Percentiles rank a stretch among this genome's conserved stretches.
Conservation (phyloP, 1,284 basidiomycete species). For the Bjerkandera adusta region DNA sequence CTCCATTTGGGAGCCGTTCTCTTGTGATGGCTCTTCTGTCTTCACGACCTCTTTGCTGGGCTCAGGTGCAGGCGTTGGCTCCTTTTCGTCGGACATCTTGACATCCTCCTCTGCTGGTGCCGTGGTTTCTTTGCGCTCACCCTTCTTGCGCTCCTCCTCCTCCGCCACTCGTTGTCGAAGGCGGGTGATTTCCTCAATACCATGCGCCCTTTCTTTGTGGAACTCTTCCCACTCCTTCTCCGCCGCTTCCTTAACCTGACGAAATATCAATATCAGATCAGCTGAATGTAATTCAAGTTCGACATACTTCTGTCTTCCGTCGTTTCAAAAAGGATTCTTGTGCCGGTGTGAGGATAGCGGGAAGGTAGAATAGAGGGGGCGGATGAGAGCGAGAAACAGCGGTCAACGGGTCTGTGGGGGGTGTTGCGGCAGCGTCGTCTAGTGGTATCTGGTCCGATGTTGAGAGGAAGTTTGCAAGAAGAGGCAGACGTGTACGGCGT, state of each 20-base stretch:
- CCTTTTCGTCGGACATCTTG: slow-evolving; percentile 29
- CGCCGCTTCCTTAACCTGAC: slow-evolving; percentile 60
- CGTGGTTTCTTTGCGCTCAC: slow-evolving; percentile 25
- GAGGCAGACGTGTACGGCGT: slow-evolving; percentile 61
- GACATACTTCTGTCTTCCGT: slow-evolving; percentile 58
- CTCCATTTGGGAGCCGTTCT: slow-evolving; percentile 39
- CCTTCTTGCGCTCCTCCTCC: slow-evolving; percentile 45
- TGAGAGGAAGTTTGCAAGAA: slow-evolving; percentile 72
- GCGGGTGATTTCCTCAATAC: slow-evolving; percentile 59
- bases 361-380: slow-evolving; percentile 75
- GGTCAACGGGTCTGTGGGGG: slow-evolving; percentile 42
- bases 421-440: slow-evolving; percentile 25
- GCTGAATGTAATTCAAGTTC: background rate
- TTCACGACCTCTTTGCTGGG: slow-evolving; percentile 7
- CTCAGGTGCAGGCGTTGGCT: slow-evolving; percentile 1
- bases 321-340: slow-evolving; percentile 66
- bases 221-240: slow-evolving; percentile 70
- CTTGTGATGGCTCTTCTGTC: slow-evolving; percentile 16
- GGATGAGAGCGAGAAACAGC: slow-evolving; percentile 63
- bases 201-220: slow-evolving; percentile 52
- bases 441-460: slow-evolving; percentile 68
- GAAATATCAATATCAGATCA: background rate
- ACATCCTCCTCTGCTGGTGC: slow-evolving; percentile 15
- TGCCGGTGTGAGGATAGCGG: slow-evolving; percentile 60
- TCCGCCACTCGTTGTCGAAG: slow-evolving; percentile 64